Evolutionary conservation across 345 rosid genomes (phyloP).

Genomic region (Sonneratia caseolaris): DNA sequence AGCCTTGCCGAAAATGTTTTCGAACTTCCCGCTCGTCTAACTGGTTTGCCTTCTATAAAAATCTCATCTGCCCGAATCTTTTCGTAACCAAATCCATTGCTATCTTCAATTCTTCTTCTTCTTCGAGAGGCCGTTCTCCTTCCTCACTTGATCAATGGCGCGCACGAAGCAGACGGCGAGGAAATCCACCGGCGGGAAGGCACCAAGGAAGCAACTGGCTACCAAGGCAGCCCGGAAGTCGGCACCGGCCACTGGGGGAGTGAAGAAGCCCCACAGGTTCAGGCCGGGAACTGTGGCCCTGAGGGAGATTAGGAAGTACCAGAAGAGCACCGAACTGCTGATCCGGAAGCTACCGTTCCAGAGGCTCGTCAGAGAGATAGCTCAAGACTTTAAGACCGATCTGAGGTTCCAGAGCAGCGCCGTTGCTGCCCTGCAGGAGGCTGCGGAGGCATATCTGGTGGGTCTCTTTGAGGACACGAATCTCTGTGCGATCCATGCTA

Average conservation of each 20-base stretch:
- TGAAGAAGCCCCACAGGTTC: conserved; percentile 24
- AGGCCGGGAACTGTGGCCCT: conserved; percentile 25
- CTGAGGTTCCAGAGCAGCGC: conserved; percentile 24
- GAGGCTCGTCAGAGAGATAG: conserved; percentile 22
- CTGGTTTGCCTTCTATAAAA: neutral
- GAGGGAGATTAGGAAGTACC: conserved; percentile 23
- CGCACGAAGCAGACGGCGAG: conserved; percentile 18
- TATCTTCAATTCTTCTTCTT: neutral
- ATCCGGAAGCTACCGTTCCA: conserved; percentile 25
- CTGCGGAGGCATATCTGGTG: conserved; percentile 21
- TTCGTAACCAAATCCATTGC: neutral
- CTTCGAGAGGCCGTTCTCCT: neutral
- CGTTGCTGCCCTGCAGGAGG: conserved; percentile 22
- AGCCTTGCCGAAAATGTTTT: neutral
- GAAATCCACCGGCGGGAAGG: conserved; percentile 22
- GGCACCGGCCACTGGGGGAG: conserved; percentile 23
- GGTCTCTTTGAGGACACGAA: conserved; percentile 23
- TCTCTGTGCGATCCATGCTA: conserved; percentile 21
- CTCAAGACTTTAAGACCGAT: conserved; percentile 23
- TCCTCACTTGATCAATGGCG: conserved; percentile 7
- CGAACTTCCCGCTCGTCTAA: neutral
- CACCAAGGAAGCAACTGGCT: conserved; percentile 23
- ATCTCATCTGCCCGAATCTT: neutral
- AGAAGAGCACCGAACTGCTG: conserved; percentile 25
- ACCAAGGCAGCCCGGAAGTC: conserved; percentile 22